Base-by-base conservation (phyloP, 768 basidiomycete genomes). In the Termitomyces heimii region DNA sequence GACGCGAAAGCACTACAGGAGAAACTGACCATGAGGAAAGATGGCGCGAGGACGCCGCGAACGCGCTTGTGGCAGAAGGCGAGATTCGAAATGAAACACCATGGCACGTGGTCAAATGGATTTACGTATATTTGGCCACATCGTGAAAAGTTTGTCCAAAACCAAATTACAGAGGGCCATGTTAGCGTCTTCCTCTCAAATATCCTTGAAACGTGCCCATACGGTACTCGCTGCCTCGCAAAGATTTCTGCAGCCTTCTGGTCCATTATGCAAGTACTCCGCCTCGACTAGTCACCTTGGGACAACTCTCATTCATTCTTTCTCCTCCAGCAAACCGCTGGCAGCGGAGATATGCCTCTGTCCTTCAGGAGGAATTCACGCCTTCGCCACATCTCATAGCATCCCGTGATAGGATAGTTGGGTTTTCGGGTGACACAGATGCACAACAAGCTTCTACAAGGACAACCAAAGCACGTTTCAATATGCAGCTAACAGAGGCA, bases 401-500 rank as follows among this genome's bases (percentile, higher is more conserved):
- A 42, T 65, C 64, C 37, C 58, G 45, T 22, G 39, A 59, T 1
- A 54, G 55, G 24, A 50, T 60, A 9, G 39, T 12, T 1, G 56
- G 53, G 13, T 60, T 59, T 13, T 45, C 52, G 7, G 57, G 63
- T 13, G 61, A 66, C 37, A 55, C 60, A 9, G 37, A 54, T 26
- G 49, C 58, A 22, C 65, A 66, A 46, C 37, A 49, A 47, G 55
- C 58, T 43, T 53, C 60, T 48, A 63, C 45, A 34, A n/a, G 54
- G 37, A 61, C 64, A 48, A 57, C 58, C 18, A 57, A 65, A 50
- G 67, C 68, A 5, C 69, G 71, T 22, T 70, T 69, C 51, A 74
- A 72, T 37, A 70, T 71, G 54, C 60, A 69, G 28, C 61, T 82
- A 20, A 67, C 74, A 55, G 63, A 67, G 4, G 65, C 73, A n/a